Percentiles rank a stretch among this genome's conserved stretches.
Evolutionary conservation across 78 protist species (phyloP).

Genomic region (Dictyostelium firmibasis): DNA sequence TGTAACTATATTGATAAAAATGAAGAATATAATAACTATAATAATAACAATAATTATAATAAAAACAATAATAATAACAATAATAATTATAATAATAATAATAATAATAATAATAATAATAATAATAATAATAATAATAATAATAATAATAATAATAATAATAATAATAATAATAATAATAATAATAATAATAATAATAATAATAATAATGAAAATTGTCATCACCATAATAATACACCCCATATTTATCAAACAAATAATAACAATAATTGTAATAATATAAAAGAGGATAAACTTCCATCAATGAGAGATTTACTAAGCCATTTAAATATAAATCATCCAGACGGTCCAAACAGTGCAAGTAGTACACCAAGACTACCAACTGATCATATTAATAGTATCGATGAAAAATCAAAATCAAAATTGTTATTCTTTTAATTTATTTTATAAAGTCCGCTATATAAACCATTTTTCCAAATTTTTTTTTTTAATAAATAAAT

Average conservation of each 20-base stretch:
- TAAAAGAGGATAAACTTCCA: background rate
- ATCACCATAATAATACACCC: background rate
- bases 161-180: no score
- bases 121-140: background rate
- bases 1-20: background rate
- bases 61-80: no score
- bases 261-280: background rate
- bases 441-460: background rate
- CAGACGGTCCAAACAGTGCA: background rate
- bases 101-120: background rate
- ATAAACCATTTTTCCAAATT: background rate
- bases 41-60: no score
- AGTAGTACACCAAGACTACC: background rate
- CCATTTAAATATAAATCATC: background rate
- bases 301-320: slow-evolving; percentile 24
- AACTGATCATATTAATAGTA: background rate
- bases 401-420: background rate
- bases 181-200: background rate
- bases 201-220: background rate
- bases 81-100: no score
- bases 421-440: background rate
- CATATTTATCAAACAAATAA: background rate
- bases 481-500: background rate
- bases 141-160: no score
- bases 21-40: background rate